Conservation (phyloP, 2,329 filamentous ascomycete species). For the Pseudocercospora cruenta region DNA sequence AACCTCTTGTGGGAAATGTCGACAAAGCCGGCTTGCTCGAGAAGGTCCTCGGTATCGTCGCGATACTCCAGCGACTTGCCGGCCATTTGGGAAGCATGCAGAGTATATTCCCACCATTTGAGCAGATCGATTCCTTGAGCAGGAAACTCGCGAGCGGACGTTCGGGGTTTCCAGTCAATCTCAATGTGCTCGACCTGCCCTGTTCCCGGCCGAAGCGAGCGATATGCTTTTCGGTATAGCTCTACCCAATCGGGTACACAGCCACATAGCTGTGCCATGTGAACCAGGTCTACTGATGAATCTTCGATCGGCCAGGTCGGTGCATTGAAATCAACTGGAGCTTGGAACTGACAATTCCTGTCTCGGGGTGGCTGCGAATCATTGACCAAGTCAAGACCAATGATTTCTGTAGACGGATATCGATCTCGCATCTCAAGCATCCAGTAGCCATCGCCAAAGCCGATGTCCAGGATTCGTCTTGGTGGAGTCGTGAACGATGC, state of each 20-base stretch:
- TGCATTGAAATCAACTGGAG: constrained; percentile 72
- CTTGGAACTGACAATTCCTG: constrained; percentile 25
- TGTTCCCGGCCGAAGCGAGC: constrained; percentile 73
- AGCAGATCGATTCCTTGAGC: constrained; percentile 58
- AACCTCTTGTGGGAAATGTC: constrained; percentile 69
- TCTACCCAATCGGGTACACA: constrained; percentile 75
- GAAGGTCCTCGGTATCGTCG: constrained; percentile 60
- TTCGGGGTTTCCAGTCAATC: constrained; percentile 77
- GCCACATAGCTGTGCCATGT: constrained; percentile 77
- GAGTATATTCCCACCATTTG: constrained; percentile 71
- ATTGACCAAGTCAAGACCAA: constrained; percentile 34
- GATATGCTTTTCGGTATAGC: constrained; percentile 68
- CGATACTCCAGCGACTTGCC: constrained; percentile 70
- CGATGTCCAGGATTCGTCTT: constrained; percentile 65
- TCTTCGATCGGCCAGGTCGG: constrained; percentile 70
- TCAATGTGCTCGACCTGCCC: constrained; percentile 87
- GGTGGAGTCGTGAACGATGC: constrained; percentile 45
- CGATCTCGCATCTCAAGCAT: constrained; percentile 79
- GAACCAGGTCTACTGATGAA: constrained; percentile 78
- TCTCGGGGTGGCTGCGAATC: constrained; percentile 15
- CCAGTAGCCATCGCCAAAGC: constrained; percentile 91
- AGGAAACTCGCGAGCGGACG: constrained; percentile 58
- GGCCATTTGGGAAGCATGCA: constrained; percentile 67
- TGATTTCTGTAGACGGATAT: constrained; percentile 40
- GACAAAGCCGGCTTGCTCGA: constrained; percentile 75